Percentiles rank a stretch among this genome's conserved stretches.
Conservation (phyloP, 208 protist genomes). For the Acanthamoeba rhysodes region DNA sequence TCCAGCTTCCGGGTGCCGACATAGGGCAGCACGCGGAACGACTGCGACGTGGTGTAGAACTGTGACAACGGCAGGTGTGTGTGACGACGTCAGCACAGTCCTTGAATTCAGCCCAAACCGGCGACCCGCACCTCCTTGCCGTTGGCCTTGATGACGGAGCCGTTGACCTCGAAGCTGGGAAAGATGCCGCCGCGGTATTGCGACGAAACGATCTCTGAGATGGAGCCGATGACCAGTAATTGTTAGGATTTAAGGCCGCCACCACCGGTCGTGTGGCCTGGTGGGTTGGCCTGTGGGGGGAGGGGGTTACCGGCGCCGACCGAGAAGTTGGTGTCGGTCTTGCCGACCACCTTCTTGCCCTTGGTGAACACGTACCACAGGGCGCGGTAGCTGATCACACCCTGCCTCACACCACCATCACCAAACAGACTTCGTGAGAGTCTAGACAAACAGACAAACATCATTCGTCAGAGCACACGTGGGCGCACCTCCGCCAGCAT, state of each 20-base stretch:
- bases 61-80: neutral
- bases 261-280: neutral
- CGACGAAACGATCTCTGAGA: no score
- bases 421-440: no score
- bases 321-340: slow-evolving; percentile 35
- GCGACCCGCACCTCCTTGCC: neutral
- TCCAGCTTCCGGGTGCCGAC: neutral
- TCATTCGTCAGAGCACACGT: no score
- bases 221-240: no score
- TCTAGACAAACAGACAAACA: no score
- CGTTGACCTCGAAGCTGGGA: neutral
- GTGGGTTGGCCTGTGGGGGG: no score
- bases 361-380: neutral
- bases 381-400: neutral
- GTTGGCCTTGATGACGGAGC: slow-evolving; percentile 39
- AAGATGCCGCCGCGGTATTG: slow-evolving; percentile 14
- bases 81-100: neutral
- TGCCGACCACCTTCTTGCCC: neutral
- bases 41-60: slow-evolving; percentile 7
- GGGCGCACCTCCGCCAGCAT: neutral
- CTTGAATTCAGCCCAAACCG: no score
- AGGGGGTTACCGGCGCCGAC: neutral
- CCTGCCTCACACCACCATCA: no score
- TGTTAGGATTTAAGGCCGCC: no score
- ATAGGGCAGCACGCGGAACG: neutral